These are phyloP conservation scores for Scheffersomyces coipomensis DNA, from an alignment of 805 yeast species.

Conservation along the genomic window DNA sequence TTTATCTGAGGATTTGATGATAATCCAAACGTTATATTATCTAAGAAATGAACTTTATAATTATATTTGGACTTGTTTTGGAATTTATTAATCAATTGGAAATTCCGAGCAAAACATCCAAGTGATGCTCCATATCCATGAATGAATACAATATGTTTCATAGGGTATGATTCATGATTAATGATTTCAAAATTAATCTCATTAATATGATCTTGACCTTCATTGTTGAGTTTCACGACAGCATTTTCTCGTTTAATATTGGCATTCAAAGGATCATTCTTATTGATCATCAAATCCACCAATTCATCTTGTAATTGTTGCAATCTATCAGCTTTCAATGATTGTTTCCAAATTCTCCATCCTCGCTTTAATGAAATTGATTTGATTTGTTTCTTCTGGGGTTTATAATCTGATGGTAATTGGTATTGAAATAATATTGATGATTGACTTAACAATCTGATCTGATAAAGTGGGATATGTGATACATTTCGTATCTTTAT, in stretches of 20 bases:
- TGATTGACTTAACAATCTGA: no score
- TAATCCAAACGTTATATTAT: conserved; percentile 50
- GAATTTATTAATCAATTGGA: conserved; percentile 37
- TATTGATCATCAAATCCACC: conserved; percentile 32
- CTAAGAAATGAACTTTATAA: conserved; percentile 49
- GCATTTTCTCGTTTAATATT: conserved; percentile 16
- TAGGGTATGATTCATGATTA: conserved; percentile 18
- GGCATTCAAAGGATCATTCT: conserved; percentile 15
- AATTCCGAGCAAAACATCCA: conserved; percentile 57
- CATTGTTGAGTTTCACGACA: conserved; percentile 19
- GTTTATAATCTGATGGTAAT: conserved; percentile 13
- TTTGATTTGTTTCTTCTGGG: conserved; percentile 8
- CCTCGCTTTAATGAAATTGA: conserved; percentile 13
- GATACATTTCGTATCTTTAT: no score
- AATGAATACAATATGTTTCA: conserved; percentile 47
- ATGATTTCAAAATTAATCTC: conserved; percentile 31
- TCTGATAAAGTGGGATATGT: not conserved
- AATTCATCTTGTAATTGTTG: conserved; percentile 31
- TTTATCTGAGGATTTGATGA: conserved; percentile 44
- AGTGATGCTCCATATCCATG: conserved; percentile 60
- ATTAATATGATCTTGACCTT: conserved; percentile 26
- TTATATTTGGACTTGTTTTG: conserved; percentile 20
- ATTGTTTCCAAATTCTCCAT: conserved; percentile 20
- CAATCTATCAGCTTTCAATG: conserved; percentile 23
- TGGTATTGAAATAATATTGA: not conserved